Base-by-base conservation (phyloP, 305 asterid species). In the Solanum aculeatissimum region DNA sequence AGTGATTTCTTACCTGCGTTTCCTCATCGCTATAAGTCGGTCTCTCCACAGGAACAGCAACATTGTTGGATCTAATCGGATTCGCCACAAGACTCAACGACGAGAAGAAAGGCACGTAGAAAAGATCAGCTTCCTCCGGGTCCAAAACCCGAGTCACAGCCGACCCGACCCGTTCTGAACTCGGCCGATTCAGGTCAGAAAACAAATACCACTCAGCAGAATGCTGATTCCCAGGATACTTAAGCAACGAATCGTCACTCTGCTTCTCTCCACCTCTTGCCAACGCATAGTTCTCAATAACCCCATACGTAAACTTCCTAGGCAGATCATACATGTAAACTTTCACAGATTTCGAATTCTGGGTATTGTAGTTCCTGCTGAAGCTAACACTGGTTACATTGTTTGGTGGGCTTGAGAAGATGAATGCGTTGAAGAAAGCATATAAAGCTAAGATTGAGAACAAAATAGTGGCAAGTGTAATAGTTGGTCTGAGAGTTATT, bases 151-250 rank as follows among this genome's bases (percentile, higher is more conserved):
- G 87, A 85, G 69, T 54, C 27, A 87, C 47, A 81, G 91, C 43
- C 89, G 94, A 85, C 58, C 86, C 86, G 90, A 77, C 84, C 84
- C 97, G 77, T 66, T 90, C 63, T 88, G 86, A 81, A 81, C 86
- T 80, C 90, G 94, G 89, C n/a, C 87, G 84, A 29, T 21, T 84
- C 83, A 97, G 85, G 89, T 95, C 97, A 51, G 91, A 84, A 60
- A 95, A 97, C 86, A 97, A 89, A 87, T 93, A 87, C 98, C 99
- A 97, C 91, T 97, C 99, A 23, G 96, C 98, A 2, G 97, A 89
- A 88, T 97, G 99, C 92, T 95, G 99, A 87, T 95, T 89, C 58
- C 98, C 98, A 2, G 99, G 99, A 83, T 97, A 97, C 93, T 93
- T 97, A 72, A 92, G 89, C 87, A 83, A 65, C 21, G 92, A 90